phyloP scores from a whole-genome alignment of 73 alveolate species.

The Paramecium caudatum region DNA sequence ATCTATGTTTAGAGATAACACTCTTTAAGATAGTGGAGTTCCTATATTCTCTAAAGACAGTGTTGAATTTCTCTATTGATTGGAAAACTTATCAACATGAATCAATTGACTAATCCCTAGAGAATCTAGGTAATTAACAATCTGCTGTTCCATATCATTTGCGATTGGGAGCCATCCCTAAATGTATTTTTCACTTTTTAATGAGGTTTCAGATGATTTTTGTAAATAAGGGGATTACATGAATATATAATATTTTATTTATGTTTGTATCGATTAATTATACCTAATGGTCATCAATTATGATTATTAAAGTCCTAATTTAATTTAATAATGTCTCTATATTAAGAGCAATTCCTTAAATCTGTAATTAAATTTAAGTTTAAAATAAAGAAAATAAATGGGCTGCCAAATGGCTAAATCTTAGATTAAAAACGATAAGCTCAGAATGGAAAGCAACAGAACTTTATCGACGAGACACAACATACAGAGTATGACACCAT shows the following conservation, averaged over 20 bases:
- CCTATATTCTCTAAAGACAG: background rate
- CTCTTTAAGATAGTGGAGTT: background rate
- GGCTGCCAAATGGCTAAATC: background rate
- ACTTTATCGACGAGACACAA: background rate
- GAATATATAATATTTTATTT: no score
- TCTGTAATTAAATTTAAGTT: background rate
- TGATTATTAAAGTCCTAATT: background rate
- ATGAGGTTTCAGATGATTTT: background rate
- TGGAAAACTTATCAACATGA: background rate
- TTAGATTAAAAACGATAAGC: background rate
- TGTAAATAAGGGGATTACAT: background rate
- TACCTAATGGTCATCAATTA: no score
- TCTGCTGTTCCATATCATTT: background rate
- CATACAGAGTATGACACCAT: background rate
- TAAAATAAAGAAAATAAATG: no score
- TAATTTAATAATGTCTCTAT: no score
- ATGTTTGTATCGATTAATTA: no score
- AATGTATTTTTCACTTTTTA: background rate
- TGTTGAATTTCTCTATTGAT: background rate
- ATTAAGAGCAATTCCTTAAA: background rate
- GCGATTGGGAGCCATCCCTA: background rate
- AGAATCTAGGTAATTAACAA: background rate
- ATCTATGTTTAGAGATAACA: background rate
- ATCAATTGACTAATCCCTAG: background rate
- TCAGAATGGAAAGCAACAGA: background rate